These are phyloP conservation scores for Zygoascus bituminiphila DNA, from an alignment of 805 yeast species.

Conservation along the genomic window DNA sequence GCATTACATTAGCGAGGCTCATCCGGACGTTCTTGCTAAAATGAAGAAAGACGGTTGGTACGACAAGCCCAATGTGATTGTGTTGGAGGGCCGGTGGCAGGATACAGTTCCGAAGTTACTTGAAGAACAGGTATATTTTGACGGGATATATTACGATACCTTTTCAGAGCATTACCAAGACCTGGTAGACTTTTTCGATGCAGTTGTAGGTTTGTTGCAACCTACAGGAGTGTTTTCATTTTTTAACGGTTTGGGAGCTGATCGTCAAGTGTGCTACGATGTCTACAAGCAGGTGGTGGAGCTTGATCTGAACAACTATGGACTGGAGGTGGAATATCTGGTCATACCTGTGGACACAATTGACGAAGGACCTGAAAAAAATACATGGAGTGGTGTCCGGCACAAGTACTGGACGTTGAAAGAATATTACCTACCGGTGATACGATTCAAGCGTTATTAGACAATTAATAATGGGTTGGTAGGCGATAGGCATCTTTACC, in stretches of 20 bases:
- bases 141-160: conserved; percentile 91
- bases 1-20: conserved; percentile 91
- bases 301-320: conserved; percentile 71
- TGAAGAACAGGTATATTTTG: conserved; percentile 61
- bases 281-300: conserved; percentile 80
- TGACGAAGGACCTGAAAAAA: conserved; percentile 26
- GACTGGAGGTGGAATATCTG: conserved; percentile 54
- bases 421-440: conserved; percentile 26
- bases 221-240: conserved; percentile 82
- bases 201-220: conserved; percentile 70
- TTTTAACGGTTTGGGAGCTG: conserved; percentile 87
- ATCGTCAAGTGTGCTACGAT: conserved; percentile 63
- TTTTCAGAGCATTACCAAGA: conserved; percentile 87
- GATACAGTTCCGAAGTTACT: conserved; percentile 61
- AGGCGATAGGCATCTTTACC: too few relatives aligned
- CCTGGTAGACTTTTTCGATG: conserved; percentile 77
- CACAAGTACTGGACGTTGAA: conserved; percentile 28
- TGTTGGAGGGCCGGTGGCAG: conserved; percentile 91
- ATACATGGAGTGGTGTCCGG: conserved; percentile 28
- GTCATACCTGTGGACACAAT: conserved; percentile 29
- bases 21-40: conserved; percentile 75
- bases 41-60: conserved; percentile 76
- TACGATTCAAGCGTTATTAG: conserved; percentile 7
- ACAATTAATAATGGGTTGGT: too few relatives aligned
- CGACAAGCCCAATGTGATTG: conserved; percentile 58